Evolutionary conservation across 2,329 filamentous ascomycete genomes (phyloP).

Genomic region (Hypoxylon sp.): DNA sequence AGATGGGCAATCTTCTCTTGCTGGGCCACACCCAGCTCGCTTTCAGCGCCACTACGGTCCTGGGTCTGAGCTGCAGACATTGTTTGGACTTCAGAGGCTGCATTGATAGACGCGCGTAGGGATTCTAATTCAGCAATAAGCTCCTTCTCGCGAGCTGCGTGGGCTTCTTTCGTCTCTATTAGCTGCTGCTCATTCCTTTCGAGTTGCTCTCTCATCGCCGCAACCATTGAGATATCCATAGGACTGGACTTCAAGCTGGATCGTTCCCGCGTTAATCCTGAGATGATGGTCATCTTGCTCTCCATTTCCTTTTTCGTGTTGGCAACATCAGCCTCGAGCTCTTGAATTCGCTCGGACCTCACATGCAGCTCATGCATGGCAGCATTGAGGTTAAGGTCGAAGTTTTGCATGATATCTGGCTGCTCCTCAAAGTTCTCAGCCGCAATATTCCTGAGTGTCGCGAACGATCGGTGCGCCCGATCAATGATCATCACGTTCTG

Average conservation of each 20-base stretch:
- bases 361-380: slow-evolving; percentile 92
- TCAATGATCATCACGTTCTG: slow-evolving; percentile 90
- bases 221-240: slow-evolving; percentile 91
- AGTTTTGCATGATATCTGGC: slow-evolving; percentile 89
- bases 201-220: slow-evolving; percentile 87
- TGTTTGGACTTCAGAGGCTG: slow-evolving; percentile 44
- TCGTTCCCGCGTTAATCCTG: slow-evolving; percentile 90
- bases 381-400: slow-evolving; percentile 90
- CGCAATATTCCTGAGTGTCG: slow-evolving; percentile 88
- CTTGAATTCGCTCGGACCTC: slow-evolving; percentile 89
- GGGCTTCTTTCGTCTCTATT: slow-evolving; percentile 76
- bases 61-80: slow-evolving; percentile 39
- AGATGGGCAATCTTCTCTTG: slow-evolving; percentile 73
- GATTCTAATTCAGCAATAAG: slow-evolving; percentile 77
- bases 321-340: slow-evolving; percentile 86
- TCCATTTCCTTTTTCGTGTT: slow-evolving; percentile 96
- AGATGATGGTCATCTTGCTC: slow-evolving; percentile 94
- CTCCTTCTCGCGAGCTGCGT: slow-evolving; percentile 80
- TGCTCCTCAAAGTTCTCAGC: slow-evolving; percentile 84
- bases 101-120: slow-evolving; percentile 69
- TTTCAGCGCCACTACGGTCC: slow-evolving; percentile 50
- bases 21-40: slow-evolving; percentile 57
- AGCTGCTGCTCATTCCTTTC: slow-evolving; percentile 88
- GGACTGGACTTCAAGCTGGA: slow-evolving; percentile 87
- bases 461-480: slow-evolving; percentile 90